Evolutionary conservation across 169 alveolate species (phyloP).

Genomic region (Plasmodium gaboni): DNA sequence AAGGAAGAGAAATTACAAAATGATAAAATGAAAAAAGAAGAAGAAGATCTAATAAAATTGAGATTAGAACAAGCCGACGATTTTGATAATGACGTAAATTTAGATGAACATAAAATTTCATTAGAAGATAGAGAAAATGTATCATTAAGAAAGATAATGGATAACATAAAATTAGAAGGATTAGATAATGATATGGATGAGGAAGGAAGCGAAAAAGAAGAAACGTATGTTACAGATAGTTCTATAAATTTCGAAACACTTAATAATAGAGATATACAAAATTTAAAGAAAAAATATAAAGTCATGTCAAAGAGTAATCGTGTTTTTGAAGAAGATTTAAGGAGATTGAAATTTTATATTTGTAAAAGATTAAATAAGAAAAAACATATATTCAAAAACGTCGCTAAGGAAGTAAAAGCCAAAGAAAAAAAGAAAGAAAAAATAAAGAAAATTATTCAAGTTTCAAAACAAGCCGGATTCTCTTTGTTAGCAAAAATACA

Average conservation of each 20-base stretch:
- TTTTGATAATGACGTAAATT: conserved; percentile 13
- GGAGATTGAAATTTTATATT: conserved; percentile 55
- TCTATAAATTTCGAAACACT: conserved; percentile 24
- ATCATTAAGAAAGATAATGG: not conserved
- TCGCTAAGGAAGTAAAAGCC: not conserved
- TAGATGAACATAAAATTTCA: conserved; percentile 7
- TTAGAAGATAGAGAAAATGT: conserved; percentile 2
- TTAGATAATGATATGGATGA: conserved; percentile 20
- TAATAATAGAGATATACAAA: conserved; percentile 25
- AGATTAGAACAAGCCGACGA: conserved; percentile 15
- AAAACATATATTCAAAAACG: conserved; percentile 25
- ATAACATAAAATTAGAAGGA: conserved; percentile 2
- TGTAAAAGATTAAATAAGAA: conserved; percentile 48
- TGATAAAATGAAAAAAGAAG: conserved; percentile 38
- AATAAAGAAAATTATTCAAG: conserved; percentile 12
- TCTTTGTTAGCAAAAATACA: conserved; percentile 46
- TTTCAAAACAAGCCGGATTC: conserved; percentile 33
- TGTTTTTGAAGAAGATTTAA: conserved; percentile 16
- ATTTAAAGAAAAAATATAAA: conserved; percentile 55
- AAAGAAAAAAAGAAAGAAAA: conserved; percentile 31
- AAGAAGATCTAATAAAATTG: conserved; percentile 34
- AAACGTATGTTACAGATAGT: conserved; percentile 15
- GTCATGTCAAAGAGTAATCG: conserved; percentile 35
- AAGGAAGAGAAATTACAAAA: conserved; percentile 37
- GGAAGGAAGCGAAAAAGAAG: conserved; percentile 7